These are phyloP conservation scores for Ceratobasidium sp. DNA, from an alignment of 1,284 basidiomycete species.

Conservation along the genomic window DNA sequence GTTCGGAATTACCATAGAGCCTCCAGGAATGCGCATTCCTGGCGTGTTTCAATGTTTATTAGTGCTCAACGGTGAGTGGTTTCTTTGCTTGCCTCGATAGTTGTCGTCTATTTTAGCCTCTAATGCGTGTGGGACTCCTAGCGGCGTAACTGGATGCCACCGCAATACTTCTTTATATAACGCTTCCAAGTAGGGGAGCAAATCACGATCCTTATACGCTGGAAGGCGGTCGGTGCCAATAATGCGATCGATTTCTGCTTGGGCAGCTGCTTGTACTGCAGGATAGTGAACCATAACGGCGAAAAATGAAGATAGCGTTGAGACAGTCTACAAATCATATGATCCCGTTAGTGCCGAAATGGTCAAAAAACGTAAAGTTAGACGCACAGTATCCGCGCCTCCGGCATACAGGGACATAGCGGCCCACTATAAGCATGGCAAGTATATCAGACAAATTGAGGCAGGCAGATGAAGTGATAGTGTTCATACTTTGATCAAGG, in stretches of 20 bases:
- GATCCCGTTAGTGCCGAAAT: background rate
- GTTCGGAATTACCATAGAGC: conserved; percentile 36
- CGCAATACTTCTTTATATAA: conserved; percentile 43
- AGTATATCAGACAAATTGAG: background rate
- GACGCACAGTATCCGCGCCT: conserved; percentile 27
- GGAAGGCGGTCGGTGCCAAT: conserved; percentile 43
- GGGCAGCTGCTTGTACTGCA: conserved; percentile 39
- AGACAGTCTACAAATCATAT: conserved; percentile 7
- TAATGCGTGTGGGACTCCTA: conserved; percentile 14
- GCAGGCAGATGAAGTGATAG: background rate
- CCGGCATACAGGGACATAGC: conserved; percentile 3
- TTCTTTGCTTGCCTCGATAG: conserved; percentile 6
- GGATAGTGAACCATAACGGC: conserved; percentile 45
- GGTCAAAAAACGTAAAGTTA: too few relatives aligned
- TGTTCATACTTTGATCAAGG: conserved; percentile 7
- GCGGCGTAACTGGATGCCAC: conserved; percentile 29
- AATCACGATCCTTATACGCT: conserved; percentile 19
- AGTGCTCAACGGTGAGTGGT: background rate
- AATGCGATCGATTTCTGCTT: conserved; percentile 41
- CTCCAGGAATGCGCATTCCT: conserved; percentile 44
- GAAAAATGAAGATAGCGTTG: conserved; percentile 40
- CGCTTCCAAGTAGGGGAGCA: conserved; percentile 42
- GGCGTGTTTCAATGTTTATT: background rate
- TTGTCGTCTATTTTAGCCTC: conserved; percentile 11
- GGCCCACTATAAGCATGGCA: conserved; percentile 9